Base-by-base conservation (phyloP, 495 filamentous ascomycete genomes). In the Pseudotulostoma volvatum region DNA sequence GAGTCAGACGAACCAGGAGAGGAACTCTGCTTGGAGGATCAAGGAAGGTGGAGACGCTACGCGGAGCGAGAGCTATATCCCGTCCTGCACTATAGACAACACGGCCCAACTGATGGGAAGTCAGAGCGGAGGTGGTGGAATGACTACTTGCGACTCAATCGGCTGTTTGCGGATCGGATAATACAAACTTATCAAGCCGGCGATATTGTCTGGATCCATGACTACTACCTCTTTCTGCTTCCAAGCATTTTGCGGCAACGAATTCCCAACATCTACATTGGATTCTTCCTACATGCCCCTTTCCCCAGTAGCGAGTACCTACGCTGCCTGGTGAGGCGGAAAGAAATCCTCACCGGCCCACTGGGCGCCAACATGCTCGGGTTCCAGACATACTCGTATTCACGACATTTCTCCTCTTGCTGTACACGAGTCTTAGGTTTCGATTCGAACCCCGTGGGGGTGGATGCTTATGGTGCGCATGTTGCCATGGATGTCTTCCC, bases 301-400 rank as follows among this genome's bases (percentile, higher is more conserved):
- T 93, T 93, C 57, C 87, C 87, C 20, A 92, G 84, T 59, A 88
- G 82, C 61, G 87, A 95, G 52, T 93, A 88, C 54, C 72, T 92
- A 42, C 72, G 84, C 5, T 92, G 86, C 51, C 67, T 93, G 31
- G 79, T 82, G 8, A 74, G 81, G 44, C 65, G 87, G 40, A 93
- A 92, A 55, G 83, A 92, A 50, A 67, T 95, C 1, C 64, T 95
- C 7, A 81, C 84, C 44, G 87, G 87, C 18, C 75, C 93, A 36
- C 67, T 95, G 16, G 84, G 85, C 9, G 74, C 87, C 30, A 93
- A 93, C 52, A 76, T 93, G 68, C 68, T 95, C 42, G 84, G 81
- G 1, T 93, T 95, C 63, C 87, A 95, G 57, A 86, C 84, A 2
- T 84, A 80, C 58, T 86, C 84, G 49, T 93, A 92, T 52, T 86